These are phyloP conservation scores for Xylaria sp. DNA, from an alignment of 2,329 filamentous ascomycete genomes.

Conservation along the genomic window DNA sequence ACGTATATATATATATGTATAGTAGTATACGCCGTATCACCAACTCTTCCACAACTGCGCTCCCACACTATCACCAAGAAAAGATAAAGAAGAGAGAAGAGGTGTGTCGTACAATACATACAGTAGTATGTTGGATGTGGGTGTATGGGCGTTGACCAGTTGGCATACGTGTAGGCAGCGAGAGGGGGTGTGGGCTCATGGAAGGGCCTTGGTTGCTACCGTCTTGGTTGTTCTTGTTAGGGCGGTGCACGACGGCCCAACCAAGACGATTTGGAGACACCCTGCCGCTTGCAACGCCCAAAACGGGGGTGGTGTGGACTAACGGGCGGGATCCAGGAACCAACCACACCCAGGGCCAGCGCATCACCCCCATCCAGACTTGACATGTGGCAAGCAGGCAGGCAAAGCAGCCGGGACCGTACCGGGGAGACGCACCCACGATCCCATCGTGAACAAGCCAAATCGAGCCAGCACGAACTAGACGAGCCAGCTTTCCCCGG, in stretches of 20 bases:
- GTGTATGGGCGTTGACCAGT: slow-evolving; percentile 27
- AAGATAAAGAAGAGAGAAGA: background rate
- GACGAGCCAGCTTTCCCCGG: slow-evolving; percentile 31
- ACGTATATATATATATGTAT: background rate
- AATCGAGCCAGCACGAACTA: slow-evolving; percentile 25
- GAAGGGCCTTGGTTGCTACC: slow-evolving; percentile 12
- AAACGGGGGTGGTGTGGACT: slow-evolving; percentile 40
- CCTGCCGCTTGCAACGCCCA: slow-evolving; percentile 44
- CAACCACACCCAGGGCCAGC: slow-evolving; percentile 44
- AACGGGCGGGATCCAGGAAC: slow-evolving; percentile 38
- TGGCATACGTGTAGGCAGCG: slow-evolving; percentile 11
- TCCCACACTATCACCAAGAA: slow-evolving; percentile 31
- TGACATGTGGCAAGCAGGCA: slow-evolving; percentile 52
- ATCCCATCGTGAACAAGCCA: slow-evolving; percentile 34
- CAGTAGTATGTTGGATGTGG: background rate
- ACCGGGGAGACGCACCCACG: slow-evolving; percentile 23
- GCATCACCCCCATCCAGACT: slow-evolving; percentile 47
- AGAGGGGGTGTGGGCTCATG: slow-evolving; percentile 32
- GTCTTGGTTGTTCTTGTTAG: slow-evolving; percentile 27
- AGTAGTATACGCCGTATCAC: slow-evolving; percentile 13
- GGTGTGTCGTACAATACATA: slow-evolving; percentile 15
- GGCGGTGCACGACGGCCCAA: slow-evolving; percentile 49
- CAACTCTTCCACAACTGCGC: slow-evolving; percentile 25
- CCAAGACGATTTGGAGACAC: slow-evolving; percentile 38
- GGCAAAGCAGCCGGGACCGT: slow-evolving; percentile 41